Evolutionary conservation across 2,329 filamentous ascomycete species (phyloP).

Genomic region (Talaromyces amestolkiae): DNA sequence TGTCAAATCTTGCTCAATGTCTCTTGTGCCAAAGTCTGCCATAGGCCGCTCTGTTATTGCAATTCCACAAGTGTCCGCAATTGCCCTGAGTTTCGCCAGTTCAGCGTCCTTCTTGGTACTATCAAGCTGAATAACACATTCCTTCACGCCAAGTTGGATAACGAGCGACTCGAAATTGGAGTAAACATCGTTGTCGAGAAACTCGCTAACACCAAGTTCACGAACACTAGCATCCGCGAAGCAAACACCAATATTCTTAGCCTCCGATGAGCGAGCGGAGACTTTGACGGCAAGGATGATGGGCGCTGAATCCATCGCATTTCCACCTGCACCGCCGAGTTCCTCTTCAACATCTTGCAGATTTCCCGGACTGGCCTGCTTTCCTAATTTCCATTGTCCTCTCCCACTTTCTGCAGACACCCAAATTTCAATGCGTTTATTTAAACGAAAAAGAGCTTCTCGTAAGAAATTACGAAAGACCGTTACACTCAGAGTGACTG

Average conservation of each 20-base stretch:
- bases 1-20: slow-evolving; percentile 93
- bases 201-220: slow-evolving; percentile 94
- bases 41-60: slow-evolving; percentile 77
- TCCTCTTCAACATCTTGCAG: slow-evolving; percentile 97
- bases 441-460: slow-evolving; percentile 86
- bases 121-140: slow-evolving; percentile 83
- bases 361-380: slow-evolving; percentile 93
- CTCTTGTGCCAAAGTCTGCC: slow-evolving; percentile 78
- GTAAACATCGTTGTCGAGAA: slow-evolving; percentile 97
- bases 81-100: slow-evolving; percentile 78
- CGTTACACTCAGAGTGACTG: slow-evolving; percentile 91
- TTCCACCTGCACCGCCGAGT: slow-evolving; percentile 59
- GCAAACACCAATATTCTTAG: slow-evolving; percentile 85
- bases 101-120: slow-evolving; percentile 81
- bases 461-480: slow-evolving; percentile 94
- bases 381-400: slow-evolving; percentile 81
- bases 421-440: slow-evolving; percentile 90
- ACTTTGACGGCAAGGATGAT: slow-evolving; percentile 96
- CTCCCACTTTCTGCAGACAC: slow-evolving; percentile 71
- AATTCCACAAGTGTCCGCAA: slow-evolving; percentile 88
- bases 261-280: slow-evolving; percentile 79
- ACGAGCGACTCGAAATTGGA: slow-evolving; percentile 96
- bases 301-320: slow-evolving; percentile 78
- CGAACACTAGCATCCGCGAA: slow-evolving; percentile 96
- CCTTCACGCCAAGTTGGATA: slow-evolving; percentile 92